Evolutionary conservation across 164 flowering plant genomes (phyloP), one percentile per base, ranked within the genome.

Genomic region (Annona squamosa): DNA sequence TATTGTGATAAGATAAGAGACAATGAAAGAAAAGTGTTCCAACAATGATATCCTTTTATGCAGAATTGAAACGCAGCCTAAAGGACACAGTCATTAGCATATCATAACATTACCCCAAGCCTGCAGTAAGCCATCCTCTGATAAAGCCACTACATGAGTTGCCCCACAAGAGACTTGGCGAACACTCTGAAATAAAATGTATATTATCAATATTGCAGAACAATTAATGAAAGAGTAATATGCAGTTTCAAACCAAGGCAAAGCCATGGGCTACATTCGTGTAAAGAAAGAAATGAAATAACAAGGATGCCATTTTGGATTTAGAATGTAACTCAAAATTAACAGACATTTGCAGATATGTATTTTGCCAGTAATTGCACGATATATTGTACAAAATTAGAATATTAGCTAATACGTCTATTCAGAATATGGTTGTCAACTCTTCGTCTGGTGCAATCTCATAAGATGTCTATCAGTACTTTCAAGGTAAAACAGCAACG

Each of bases 91-190:
- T 52, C 6, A 52, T 52, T 10, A 75, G 47, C 43, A 65, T 44
- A 52, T 72, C 46, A 52, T 45, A 66, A 72, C 45, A 64, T 78
- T 85, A 95, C 99, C 99, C 98, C 98, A 96, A 59, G 99, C 89
- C 81, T 96, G 97, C 47, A 93, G 79, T 65, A 87, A 79, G 74
- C 99, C 99, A 74, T 91, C 91, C 68, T 91, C 91, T 52, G 99
- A 93, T 69, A 96, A 76, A 75, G 95, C 98, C 74, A 91, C 89
- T 73, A 85, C 95, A 88, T 96, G 98, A 77, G 81, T 93, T 74
- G 94, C 90, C 41, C 98, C 99, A 88, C 98, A 96, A 63, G 98
- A 91, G 71, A 93, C 99, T 86, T 93, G 94, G 73, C 84, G 87
- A 62, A 95, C 83, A 67, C 85, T 82, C 99, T 95, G 81, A 17